A percentile compares a stretch with the other conserved stretches of the same genome.
These are phyloP conservation scores for Metschnikowia peoriensis DNA, from an alignment of 805 yeast species.

Conservation along the genomic window DNA sequence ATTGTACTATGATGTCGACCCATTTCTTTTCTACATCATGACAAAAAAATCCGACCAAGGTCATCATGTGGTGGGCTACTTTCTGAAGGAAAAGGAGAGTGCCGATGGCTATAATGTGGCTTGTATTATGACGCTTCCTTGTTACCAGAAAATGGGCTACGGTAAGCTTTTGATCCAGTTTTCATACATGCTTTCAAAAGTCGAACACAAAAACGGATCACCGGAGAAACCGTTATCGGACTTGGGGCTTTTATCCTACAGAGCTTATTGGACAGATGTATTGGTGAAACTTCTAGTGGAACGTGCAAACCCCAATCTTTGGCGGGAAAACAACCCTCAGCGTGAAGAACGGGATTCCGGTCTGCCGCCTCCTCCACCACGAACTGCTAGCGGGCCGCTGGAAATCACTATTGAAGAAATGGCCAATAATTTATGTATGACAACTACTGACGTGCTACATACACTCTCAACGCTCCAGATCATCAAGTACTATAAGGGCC, in stretches of 20 bases:
- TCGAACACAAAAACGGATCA: conserved; percentile 88
- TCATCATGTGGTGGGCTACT: conserved; percentile 94
- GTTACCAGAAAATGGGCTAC: conserved; percentile 92
- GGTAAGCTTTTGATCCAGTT: conserved; percentile 91
- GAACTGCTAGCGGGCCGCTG: conserved; percentile 18
- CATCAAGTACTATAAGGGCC: conserved; percentile 91
- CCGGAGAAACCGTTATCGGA: conserved; percentile 98
- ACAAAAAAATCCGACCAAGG: conserved; percentile 85
- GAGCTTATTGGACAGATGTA: conserved; percentile 96
- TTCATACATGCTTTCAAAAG: conserved; percentile 84
- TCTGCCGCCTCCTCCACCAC: conserved; percentile 21
- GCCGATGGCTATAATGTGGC: conserved; percentile 96
- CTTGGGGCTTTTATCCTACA: conserved; percentile 85
- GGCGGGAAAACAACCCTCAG: conserved; percentile 35
- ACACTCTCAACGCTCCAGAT: conserved; percentile 90
- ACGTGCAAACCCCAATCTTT: conserved; percentile 38
- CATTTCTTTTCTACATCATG: conserved; percentile 95
- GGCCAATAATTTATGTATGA: conserved; percentile 84
- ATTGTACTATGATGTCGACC: conserved; percentile 95
- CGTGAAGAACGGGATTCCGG: conserved; percentile 31
- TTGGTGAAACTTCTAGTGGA: conserved; percentile 73
- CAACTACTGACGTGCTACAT: conserved; percentile 92
- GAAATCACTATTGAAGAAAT: conserved; percentile 89
- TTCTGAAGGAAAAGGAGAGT: conserved; percentile 94
- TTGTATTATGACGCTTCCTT: conserved; percentile 93